phyloP scores from a whole-genome alignment of 2,329 filamentous ascomycete genomes.

The Penicillium capsulatum region DNA sequence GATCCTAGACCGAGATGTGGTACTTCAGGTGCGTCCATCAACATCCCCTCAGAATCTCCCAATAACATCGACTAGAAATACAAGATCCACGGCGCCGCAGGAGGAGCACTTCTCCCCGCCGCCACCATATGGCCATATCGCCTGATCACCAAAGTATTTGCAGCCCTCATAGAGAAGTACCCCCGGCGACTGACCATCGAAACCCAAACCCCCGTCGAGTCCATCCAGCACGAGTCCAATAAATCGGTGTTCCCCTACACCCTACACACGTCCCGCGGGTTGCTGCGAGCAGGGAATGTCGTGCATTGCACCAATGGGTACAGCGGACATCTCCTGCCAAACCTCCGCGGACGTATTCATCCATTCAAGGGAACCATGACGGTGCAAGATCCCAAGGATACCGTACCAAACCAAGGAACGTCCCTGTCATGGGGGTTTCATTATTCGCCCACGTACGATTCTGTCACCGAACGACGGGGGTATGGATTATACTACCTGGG shows the following conservation, averaged over 20 bases:
- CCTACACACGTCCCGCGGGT: conserved; percentile 37
- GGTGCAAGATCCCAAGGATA: conserved; percentile 32
- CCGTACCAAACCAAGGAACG: conserved; percentile 19
- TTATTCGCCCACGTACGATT: conserved; percentile 24
- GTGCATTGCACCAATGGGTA: conserved; percentile 45
- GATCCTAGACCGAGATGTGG: conserved; percentile 15
- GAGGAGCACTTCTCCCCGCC: conserved; percentile 26
- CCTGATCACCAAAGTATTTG: conserved; percentile 30
- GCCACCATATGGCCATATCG: conserved; percentile 38
- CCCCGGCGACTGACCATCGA: conserved; percentile 28
- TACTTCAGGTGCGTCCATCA: conserved; percentile 14
- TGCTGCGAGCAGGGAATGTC: conserved; percentile 33
- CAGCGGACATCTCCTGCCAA: conserved; percentile 41
- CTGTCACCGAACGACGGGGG: conserved; percentile 9
- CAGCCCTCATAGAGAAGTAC: conserved; percentile 21
- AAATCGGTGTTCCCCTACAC: conserved; percentile 22
- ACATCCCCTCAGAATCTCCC: too few relatives aligned
- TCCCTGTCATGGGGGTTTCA: conserved; percentile 30
- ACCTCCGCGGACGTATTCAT: conserved; percentile 35
- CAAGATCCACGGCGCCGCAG: conserved; percentile 20
- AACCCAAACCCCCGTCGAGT: conserved; percentile 29
- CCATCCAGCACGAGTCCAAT: conserved; percentile 15
- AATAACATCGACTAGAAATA: too few relatives aligned
- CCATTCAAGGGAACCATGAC: conserved; percentile 45
- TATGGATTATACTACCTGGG: conserved; percentile 26